Percentiles rank a stretch among this genome's conserved stretches.
These are phyloP conservation scores for Silene conica DNA, from an alignment of 148 eudicot genomes.

Conservation along the genomic window DNA sequence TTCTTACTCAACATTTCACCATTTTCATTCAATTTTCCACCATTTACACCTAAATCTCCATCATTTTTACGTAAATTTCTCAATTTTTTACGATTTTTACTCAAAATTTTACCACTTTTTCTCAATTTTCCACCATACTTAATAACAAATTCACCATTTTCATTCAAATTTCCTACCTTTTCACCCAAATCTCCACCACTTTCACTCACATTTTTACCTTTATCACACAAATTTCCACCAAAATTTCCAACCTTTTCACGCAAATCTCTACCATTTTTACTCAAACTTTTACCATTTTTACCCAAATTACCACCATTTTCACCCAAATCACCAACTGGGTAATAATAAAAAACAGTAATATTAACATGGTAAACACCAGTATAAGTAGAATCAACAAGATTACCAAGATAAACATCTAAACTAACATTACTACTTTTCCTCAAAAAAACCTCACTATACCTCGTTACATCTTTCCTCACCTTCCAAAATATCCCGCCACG, in stretches of 20 bases:
- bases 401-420: constrained; percentile 73
- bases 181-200: too few species aligned
- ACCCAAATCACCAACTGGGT: constrained; percentile 31
- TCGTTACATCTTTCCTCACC: constrained; percentile 66
- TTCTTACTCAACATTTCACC: too few species aligned
- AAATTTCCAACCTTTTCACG: too few species aligned
- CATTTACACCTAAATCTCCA: background rate
- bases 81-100: too few species aligned
- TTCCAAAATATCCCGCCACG: constrained; percentile 69
- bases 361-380: constrained; percentile 91
- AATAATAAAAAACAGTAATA: constrained; percentile 53
- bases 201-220: constrained; percentile 12
- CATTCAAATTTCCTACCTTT: too few species aligned
- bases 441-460: constrained; percentile 56
- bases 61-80: too few species aligned
- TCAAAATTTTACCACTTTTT: too few species aligned
- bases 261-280: background rate
- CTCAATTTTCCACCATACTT: too few species aligned
- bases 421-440: constrained; percentile 34
- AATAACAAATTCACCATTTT: too few species aligned
- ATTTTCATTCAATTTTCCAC: too few species aligned
- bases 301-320: background rate
- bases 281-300: background rate
- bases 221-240: background rate
- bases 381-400: constrained; percentile 54